Percentiles rank a stretch among this genome's conserved stretches.
phyloP scores from a whole-genome alignment of 805 yeast species.

The Isabelozyma rhagii region DNA sequence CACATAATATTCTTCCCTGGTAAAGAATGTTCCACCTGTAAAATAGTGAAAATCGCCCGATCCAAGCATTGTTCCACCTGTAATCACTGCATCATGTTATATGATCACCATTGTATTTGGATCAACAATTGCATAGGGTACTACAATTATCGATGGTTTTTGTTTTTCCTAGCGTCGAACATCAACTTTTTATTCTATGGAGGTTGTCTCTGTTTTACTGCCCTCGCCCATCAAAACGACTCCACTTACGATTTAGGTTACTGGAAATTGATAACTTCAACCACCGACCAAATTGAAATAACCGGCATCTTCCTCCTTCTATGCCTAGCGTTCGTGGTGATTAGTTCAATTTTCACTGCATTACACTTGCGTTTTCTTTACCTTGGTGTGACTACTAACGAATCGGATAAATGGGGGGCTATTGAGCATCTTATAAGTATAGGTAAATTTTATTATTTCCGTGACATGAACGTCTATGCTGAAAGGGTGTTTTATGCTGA shows the following conservation, averaged over 20 bases:
- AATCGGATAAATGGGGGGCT: slow-evolving; percentile 67
- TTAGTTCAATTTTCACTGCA: slow-evolving; percentile 34
- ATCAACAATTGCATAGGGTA: slow-evolving; percentile 73
- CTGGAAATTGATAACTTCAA: slow-evolving; percentile 19
- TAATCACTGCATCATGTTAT: slow-evolving; percentile 43
- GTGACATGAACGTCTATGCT: slow-evolving; percentile 14
- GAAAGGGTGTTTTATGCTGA: slow-evolving; percentile 16
- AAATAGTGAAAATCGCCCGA: slow-evolving; percentile 50
- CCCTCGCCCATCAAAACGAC: slow-evolving; percentile 8
- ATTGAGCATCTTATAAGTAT: slow-evolving; percentile 45
- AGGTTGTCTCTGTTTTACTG: slow-evolving; percentile 27
- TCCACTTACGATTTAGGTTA: slow-evolving; percentile 6
- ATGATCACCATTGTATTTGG: slow-evolving; percentile 66
- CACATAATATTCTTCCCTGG: slow-evolving; percentile 50
- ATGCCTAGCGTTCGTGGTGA: slow-evolving; percentile 33
- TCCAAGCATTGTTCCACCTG: slow-evolving; percentile 68
- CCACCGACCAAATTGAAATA: slow-evolving; percentile 30
- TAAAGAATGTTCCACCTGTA: slow-evolving; percentile 48
- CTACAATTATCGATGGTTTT: slow-evolving; percentile 60
- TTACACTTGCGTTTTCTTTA: slow-evolving; percentile 51
- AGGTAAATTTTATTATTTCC: slow-evolving; percentile 22
- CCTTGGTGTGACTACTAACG: slow-evolving; percentile 75
- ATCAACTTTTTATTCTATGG: slow-evolving; percentile 40
- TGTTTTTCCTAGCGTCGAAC: slow-evolving; percentile 53
- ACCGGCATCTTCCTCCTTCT: slow-evolving; percentile 42